These are phyloP conservation scores for Saksenaea vasiformis DNA, from an alignment of 371 early-diverging fungal species.

Conservation along the genomic window DNA sequence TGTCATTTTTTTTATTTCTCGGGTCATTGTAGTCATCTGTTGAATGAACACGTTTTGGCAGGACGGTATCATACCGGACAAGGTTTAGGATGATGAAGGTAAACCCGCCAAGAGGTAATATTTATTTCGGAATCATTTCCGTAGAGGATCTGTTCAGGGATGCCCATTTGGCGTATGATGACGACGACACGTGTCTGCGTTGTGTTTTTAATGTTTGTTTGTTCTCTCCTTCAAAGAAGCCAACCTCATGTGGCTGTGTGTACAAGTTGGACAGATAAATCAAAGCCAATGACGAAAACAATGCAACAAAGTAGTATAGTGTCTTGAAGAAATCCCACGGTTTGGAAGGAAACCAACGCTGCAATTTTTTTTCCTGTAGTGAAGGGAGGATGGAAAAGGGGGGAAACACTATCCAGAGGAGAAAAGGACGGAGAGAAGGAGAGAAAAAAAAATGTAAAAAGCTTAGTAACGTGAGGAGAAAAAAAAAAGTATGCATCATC, in stretches of 20 bases:
- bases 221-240: not conserved
- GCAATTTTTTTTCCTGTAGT: not conserved
- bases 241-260: not conserved
- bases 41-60: no score
- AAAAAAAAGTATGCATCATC: constrained; percentile 1
- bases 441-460: not conserved
- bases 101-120: not conserved
- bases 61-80: no score
- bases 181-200: constrained; percentile 5
- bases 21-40: no score
- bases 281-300: no score
- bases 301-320: no score
- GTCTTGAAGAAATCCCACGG: no score
- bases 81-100: not conserved
- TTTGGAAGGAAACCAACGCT: no score
- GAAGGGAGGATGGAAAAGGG: constrained; percentile 5
- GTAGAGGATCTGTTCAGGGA: not conserved
- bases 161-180: not conserved
- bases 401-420: not conserved
- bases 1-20: no score
- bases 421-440: not conserved
- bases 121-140: not conserved
- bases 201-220: not conserved
- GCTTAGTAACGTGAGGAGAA: not conserved
- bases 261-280: no score